Percentiles rank a stretch among this genome's conserved stretches.
These are phyloP conservation scores for Cercospora sojina DNA, from an alignment of 2,329 filamentous ascomycete genomes.

Conservation along the genomic window DNA sequence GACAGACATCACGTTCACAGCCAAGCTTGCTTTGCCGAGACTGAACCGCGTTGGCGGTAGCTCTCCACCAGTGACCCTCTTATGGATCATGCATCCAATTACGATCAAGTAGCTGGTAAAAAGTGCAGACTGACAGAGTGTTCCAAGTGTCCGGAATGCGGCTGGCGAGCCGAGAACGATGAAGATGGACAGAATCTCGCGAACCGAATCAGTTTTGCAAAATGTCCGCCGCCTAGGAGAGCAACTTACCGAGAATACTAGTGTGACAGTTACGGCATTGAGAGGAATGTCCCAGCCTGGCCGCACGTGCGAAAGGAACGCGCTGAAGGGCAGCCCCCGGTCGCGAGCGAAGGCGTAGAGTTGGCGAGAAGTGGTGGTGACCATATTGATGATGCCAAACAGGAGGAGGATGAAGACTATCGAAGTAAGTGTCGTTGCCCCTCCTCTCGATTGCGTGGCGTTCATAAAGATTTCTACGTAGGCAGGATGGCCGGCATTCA, in stretches of 20 bases:
- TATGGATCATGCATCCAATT: conserved; percentile 34
- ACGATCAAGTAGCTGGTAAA: conserved; percentile 40
- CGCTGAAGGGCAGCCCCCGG: conserved; percentile 39
- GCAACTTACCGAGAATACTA: conserved; percentile 33
- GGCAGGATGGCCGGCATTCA: background rate
- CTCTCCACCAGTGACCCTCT: conserved; percentile 26
- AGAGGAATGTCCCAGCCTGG: conserved; percentile 36
- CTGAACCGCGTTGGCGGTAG: conserved; percentile 30
- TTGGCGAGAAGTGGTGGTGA: conserved; percentile 46
- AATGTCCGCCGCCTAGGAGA: conserved; percentile 27
- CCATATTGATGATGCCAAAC: conserved; percentile 32
- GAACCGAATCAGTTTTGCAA: background rate
- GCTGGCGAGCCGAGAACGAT: conserved; percentile 30
- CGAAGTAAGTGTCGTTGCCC: conserved; percentile 25
- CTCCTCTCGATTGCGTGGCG: conserved; percentile 26
- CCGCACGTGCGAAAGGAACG: conserved; percentile 34
- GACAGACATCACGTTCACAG: conserved; percentile 31
- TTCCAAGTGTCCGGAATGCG: conserved; percentile 13
- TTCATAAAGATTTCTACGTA: conserved; percentile 32
- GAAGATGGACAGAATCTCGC: conserved; percentile 25
- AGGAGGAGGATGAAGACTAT: conserved; percentile 29
- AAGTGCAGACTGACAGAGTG: conserved; percentile 37
- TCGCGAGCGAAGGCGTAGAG: conserved; percentile 47
- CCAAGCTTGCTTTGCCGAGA: conserved; percentile 29
- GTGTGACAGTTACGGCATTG: conserved; percentile 37